Base-by-base conservation (phyloP, 2,329 filamentous ascomycete genomes). In the Trichoderma arundinaceum region DNA sequence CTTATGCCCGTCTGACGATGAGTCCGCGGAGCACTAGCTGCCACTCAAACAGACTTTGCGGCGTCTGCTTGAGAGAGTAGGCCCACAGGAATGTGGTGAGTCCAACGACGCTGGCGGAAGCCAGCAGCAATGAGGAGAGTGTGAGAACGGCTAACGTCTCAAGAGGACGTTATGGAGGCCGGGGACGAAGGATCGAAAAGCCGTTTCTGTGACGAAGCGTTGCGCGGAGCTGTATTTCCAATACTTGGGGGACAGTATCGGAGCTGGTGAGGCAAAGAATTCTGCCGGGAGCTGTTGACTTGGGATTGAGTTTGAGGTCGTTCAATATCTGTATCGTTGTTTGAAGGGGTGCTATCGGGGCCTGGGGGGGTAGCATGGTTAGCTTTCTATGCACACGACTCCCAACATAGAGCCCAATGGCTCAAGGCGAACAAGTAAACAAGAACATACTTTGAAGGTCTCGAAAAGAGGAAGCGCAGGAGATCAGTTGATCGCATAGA, bases 1-100 rank as follows among this genome's bases (percentile, higher is more conserved):
- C 70, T 68, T 62, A 57, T 51, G 67, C 65, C 75, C 77, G 75
- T 74, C 74, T 73, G 69, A 67, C 69, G 77, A 77, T 79, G 80
- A 83, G 84, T 87, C 86, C 85, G 89, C 90, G 91, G 91, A 95
- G 92, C 93, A 92, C 92, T 93, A 91, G 92, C 93, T 96, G 89
- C 91, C 88, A 86, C 92, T 88, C 92, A 96, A 92, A 94, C 92
- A 92, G 94, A 94, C 90, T 87, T 90, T 92, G 90, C 88, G 88
- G 90, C 85, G 91, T 91, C 85, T 91, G 92, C 86, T 88, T 91
- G 92, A 94, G 92, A 94, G 91, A 95, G 92, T 93, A 95, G 92
- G 92, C 92, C 92, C 92, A 95, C 90, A 88, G 86, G 84, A 86
- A 80, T 70, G 83, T 85, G 84, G 82, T 83, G 81, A 79, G 79